phyloP scores from a whole-genome alignment of 768 basidiomycete species.

The Fibroporia radiculosa region DNA sequence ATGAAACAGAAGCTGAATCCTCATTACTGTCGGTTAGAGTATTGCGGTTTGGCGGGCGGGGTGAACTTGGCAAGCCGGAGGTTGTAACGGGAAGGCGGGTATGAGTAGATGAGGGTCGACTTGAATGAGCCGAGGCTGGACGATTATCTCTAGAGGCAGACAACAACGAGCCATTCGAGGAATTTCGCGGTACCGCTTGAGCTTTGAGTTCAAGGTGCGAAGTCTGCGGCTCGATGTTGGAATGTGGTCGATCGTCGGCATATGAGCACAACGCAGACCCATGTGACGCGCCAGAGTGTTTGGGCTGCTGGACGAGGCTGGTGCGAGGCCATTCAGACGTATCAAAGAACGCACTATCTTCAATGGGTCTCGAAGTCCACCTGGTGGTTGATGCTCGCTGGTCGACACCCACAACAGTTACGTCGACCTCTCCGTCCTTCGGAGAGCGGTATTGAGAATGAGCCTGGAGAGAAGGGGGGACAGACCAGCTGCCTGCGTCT shows the following conservation, averaged over 20 bases:
- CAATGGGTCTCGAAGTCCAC: slow-evolving; percentile 16
- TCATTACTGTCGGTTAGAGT: neutral
- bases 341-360: slow-evolving; percentile 24
- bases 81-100: neutral
- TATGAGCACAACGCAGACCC: slow-evolving; percentile 22
- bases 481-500: slow-evolving; percentile 44
- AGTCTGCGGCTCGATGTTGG: slow-evolving; percentile 10
- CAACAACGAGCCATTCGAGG: neutral
- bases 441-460: slow-evolving; percentile 24
- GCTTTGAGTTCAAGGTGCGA: neutral
- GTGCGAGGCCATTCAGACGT: slow-evolving; percentile 20
- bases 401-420: slow-evolving; percentile 19
- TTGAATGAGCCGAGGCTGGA: neutral
- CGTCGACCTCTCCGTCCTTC: slow-evolving; percentile 25
- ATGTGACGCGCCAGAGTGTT: slow-evolving; percentile 18
- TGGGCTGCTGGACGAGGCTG: slow-evolving; percentile 14
- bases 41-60: neutral
- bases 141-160: neutral
- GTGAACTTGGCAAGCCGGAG: slow-evolving; percentile 3
- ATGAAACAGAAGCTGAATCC: neutral
- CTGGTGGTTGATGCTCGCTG: slow-evolving; percentile 27
- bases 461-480: slow-evolving; percentile 19
- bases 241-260: slow-evolving; percentile 17
- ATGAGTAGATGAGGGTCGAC: neutral
- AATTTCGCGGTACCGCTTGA: neutral